Percentiles rank a stretch among this genome's conserved stretches.
Conservation (phyloP, 768 basidiomycete species). For the Lanmaoa rubissima region DNA sequence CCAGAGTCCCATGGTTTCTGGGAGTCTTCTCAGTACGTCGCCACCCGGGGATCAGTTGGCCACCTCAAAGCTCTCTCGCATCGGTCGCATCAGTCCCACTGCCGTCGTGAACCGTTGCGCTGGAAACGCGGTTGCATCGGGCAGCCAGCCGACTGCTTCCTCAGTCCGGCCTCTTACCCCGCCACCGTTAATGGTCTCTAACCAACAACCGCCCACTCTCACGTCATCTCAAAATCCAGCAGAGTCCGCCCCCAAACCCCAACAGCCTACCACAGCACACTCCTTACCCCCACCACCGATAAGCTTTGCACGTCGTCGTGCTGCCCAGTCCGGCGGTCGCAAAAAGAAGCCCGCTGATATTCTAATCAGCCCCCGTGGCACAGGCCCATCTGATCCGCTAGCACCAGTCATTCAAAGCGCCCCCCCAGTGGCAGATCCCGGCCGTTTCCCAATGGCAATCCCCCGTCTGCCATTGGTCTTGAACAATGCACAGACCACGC, state of each 20-base stretch:
- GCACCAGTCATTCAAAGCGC: slow-evolving; percentile 75
- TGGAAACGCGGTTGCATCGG: slow-evolving; percentile 25
- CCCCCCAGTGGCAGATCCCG: slow-evolving; percentile 53
- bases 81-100: slow-evolving; percentile 42
- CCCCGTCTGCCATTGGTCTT: slow-evolving; percentile 60
- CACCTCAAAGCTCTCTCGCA: slow-evolving; percentile 28
- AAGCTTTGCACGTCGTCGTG: slow-evolving; percentile 74
- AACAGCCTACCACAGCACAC: slow-evolving; percentile 21
- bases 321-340: slow-evolving; percentile 55
- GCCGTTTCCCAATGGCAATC: slow-evolving; percentile 59
- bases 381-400: slow-evolving; percentile 49
- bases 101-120: slow-evolving; percentile 21
- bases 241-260: slow-evolving; percentile 26
- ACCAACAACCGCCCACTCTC: slow-evolving; percentile 19
- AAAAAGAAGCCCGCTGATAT: slow-evolving; percentile 80
- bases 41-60: slow-evolving; percentile 26
- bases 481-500: slow-evolving; percentile 42
- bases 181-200: slow-evolving; percentile 26
- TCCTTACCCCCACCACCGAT: slow-evolving; percentile 69
- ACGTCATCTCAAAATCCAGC: slow-evolving; percentile 15
- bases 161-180: slow-evolving; percentile 24
- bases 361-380: slow-evolving; percentile 68
- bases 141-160: slow-evolving; percentile 25
- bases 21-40: slow-evolving; percentile 26
- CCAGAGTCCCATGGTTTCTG: slow-evolving; percentile 17